Evolutionary conservation across 805 yeast species (phyloP).

Genomic region (Lipomyces starkeyi): DNA sequence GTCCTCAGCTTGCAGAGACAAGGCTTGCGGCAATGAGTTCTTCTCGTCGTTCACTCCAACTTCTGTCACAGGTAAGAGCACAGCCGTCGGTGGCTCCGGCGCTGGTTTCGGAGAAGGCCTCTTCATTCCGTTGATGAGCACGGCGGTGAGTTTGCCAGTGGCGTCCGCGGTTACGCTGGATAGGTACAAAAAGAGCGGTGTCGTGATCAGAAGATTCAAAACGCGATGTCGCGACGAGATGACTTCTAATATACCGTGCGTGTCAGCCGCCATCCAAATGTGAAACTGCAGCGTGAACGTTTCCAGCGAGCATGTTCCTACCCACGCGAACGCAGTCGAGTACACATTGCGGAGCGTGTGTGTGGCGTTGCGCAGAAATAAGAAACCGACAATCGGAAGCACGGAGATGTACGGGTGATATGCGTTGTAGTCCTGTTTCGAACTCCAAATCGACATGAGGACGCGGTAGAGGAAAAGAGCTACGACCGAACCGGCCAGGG

Average conservation of each 20-base stretch:
- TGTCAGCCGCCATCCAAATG: constrained; percentile 42
- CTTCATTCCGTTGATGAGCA: constrained; percentile 28
- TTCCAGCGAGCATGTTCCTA: constrained; percentile 40
- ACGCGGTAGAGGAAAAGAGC: constrained; percentile 27
- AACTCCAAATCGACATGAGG: constrained; percentile 20
- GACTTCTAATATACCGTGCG: constrained; percentile 36
- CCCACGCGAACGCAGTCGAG: constrained; percentile 39
- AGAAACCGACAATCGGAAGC: constrained; percentile 37
- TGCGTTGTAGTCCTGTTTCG: constrained; percentile 35
- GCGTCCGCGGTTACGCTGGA: constrained; percentile 33
- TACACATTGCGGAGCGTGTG: constrained; percentile 32
- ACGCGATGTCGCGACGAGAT: constrained; percentile 13
- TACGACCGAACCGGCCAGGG: constrained; percentile 25
- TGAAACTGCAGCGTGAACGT: constrained; percentile 42
- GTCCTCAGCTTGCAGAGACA: constrained; percentile 7
- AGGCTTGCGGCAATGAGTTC: background rate
- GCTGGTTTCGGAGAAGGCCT: constrained; percentile 22
- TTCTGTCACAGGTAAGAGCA: constrained; percentile 6
- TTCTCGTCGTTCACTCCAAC: background rate
- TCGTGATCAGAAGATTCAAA: constrained; percentile 27
- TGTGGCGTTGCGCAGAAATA: constrained; percentile 37
- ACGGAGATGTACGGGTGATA: constrained; percentile 33
- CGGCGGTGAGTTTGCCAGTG: constrained; percentile 33
- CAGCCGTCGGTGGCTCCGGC: constrained; percentile 2
- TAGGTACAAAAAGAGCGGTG: constrained; percentile 34